Conservation (phyloP, 2,329 filamentous ascomycete species). For the Pyrenophora graminea region DNA sequence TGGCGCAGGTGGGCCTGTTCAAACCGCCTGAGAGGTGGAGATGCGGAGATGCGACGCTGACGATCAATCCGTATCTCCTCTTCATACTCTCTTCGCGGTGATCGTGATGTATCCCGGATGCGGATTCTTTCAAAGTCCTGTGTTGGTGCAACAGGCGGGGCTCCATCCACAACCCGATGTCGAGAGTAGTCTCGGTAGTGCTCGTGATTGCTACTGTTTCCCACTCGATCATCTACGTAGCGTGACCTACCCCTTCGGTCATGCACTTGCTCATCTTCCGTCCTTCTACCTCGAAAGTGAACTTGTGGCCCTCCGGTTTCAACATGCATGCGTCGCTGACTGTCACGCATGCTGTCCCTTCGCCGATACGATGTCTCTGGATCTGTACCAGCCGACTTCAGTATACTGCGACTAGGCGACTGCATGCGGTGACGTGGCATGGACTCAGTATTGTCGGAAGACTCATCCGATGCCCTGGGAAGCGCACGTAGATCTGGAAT, state of each 20-base stretch:
- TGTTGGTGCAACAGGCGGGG: constrained; percentile 15
- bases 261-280: neutral
- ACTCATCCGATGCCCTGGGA: constrained; percentile 23
- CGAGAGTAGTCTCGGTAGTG: constrained; percentile 20
- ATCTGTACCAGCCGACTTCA: constrained; percentile 25
- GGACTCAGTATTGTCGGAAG: constrained; percentile 19
- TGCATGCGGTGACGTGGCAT: constrained; percentile 10
- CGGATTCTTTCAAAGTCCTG: constrained; percentile 26
- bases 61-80: constrained; percentile 27
- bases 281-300: constrained; percentile 30
- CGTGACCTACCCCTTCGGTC: constrained; percentile 6
- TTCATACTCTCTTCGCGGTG: constrained; percentile 15
- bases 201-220: constrained; percentile 11
- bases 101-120: constrained; percentile 19
- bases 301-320: constrained; percentile 38
- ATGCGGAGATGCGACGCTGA: constrained; percentile 22
- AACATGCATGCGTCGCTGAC: constrained; percentile 34
- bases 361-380: constrained; percentile 23
- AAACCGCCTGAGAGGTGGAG: constrained; percentile 5
- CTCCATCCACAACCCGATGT: constrained; percentile 16
- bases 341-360: constrained; percentile 24
- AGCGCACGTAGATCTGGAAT: constrained; percentile 22
- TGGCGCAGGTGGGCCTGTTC: constrained; percentile 21
- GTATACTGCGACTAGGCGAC: constrained; percentile 30
- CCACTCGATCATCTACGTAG: constrained; percentile 9